These are phyloP conservation scores for Fusarium bulbicola DNA, from an alignment of 2,329 filamentous ascomycete genomes.

Conservation along the genomic window DNA sequence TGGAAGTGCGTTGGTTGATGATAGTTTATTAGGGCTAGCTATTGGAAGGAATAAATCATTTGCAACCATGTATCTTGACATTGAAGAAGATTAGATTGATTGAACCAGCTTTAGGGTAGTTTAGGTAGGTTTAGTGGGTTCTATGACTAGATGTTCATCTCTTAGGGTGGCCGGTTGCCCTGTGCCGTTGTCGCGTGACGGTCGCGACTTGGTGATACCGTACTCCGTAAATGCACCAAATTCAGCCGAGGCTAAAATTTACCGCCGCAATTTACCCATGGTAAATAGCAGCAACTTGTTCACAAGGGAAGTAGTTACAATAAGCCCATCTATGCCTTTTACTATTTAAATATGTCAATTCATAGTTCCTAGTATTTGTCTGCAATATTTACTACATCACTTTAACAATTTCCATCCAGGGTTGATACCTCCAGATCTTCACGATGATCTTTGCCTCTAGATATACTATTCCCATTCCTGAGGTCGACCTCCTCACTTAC, in stretches of 20 bases:
- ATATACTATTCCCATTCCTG: background rate
- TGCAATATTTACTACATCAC: rapidly evolving
- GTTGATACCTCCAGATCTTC: rapidly evolving
- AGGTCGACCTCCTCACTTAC: background rate
- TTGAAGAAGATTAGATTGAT: rapidly evolving
- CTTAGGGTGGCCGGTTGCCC: rapidly evolving
- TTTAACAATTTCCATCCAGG: rapidly evolving
- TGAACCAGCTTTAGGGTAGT: background rate
- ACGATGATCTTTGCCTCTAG: background rate
- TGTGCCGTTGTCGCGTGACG: background rate
- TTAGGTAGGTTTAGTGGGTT: background rate
- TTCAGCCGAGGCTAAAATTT: too few relatives aligned
- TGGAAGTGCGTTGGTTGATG: background rate
- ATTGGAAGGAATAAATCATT: background rate
- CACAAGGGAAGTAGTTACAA: too few relatives aligned
- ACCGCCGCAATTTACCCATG: too few relatives aligned
- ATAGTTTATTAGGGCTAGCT: too few relatives aligned
- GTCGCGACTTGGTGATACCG: background rate
- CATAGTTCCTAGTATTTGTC: rapidly evolving
- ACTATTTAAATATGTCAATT: background rate
- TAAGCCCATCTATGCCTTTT: rapidly evolving
- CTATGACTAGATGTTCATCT: rapidly evolving
- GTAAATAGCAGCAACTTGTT: too few relatives aligned
- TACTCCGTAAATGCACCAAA: too few relatives aligned
- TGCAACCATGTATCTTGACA: rapidly evolving